Conservation (phyloP, 306 rosid genomes). For the Prunus mongolica region DNA sequence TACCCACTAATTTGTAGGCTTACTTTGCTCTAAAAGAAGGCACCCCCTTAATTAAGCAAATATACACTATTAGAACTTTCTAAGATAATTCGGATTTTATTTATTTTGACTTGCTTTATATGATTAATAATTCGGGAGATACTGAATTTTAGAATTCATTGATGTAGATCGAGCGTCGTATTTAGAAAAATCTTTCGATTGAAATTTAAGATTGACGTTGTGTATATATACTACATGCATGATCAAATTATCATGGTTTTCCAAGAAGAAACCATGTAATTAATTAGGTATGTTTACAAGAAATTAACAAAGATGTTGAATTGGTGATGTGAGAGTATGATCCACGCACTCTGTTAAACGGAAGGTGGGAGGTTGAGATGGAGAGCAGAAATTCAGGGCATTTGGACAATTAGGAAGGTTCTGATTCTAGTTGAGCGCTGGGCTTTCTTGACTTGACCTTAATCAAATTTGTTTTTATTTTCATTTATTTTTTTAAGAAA, state of each 20-base stretch:
- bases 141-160: too few relatives aligned
- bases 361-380: not conserved
- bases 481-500: not conserved
- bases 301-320: not conserved
- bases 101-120: not conserved
- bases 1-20: too few relatives aligned
- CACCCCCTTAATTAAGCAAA: not conserved
- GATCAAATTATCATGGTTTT: too few relatives aligned
- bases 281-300: not conserved
- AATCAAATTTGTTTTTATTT: not conserved
- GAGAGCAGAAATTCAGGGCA: constrained; percentile 20
- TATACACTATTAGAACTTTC: too few relatives aligned
- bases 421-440: constrained; percentile 28
- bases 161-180: too few relatives aligned
- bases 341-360: not conserved
- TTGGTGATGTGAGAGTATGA: not conserved
- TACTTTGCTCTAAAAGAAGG: not conserved
- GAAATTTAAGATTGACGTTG: too few relatives aligned
- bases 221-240: too few relatives aligned
- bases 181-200: too few relatives aligned
- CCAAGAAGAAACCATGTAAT: too few relatives aligned
- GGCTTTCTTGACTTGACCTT: constrained; percentile 38
- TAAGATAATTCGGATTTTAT: too few relatives aligned
- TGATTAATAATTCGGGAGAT: not conserved
- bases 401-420: constrained; percentile 27